Evolutionary conservation across 129 eudicot species (phyloP).

Genomic region (Smallanthus sonchifolius): DNA sequence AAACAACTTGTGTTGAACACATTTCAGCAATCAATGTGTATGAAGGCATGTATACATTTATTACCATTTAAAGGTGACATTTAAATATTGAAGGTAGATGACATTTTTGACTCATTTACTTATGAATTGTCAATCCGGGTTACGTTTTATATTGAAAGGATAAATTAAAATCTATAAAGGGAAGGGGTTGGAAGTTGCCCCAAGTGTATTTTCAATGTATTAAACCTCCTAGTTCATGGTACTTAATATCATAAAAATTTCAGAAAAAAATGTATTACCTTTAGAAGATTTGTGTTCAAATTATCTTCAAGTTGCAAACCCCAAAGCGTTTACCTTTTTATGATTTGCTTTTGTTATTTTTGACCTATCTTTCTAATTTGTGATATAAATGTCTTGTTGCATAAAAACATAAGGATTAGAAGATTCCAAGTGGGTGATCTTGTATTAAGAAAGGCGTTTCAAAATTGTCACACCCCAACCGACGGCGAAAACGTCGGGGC

Average conservation of each 20-base stretch:
- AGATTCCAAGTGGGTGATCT: too few relatives aligned
- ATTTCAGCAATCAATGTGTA: not conserved
- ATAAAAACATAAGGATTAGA: not conserved
- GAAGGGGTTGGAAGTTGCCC: not conserved
- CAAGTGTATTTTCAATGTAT: not conserved
- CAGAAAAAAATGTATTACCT: not conserved
- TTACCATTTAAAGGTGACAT: not conserved
- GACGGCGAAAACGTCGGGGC: too few relatives aligned
- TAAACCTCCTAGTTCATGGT: not conserved
- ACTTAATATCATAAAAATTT: not conserved
- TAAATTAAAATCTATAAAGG: not conserved
- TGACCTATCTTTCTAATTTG: not conserved
- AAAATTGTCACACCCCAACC: too few relatives aligned
- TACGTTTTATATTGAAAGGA: not conserved
- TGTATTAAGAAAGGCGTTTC: too few relatives aligned
- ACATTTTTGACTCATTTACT: not conserved
- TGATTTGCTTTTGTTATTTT: not conserved
- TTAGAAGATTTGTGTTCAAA: not conserved
- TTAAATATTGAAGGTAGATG: not conserved
- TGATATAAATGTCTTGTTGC: not conserved
- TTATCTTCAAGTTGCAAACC: not conserved
- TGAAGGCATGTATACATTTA: not conserved
- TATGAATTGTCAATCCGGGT: not conserved
- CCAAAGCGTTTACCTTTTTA: not conserved
- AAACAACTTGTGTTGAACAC: not conserved